Percentiles rank a stretch among this genome's conserved stretches.
phyloP scores from a whole-genome alignment of 306 rosid species.

The Lathyrus oleraceus region DNA sequence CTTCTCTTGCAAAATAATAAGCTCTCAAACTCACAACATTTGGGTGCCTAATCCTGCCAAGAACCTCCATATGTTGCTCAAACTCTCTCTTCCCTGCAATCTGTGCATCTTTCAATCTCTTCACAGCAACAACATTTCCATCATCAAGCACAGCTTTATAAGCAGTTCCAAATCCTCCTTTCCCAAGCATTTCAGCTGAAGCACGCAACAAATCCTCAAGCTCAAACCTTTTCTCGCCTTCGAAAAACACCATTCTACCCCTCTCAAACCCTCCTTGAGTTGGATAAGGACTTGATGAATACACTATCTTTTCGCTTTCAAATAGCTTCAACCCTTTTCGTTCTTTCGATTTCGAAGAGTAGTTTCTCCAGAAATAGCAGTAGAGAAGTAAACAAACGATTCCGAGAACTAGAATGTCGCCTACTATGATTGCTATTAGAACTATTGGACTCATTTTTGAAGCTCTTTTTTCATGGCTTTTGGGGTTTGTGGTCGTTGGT shows the following conservation, averaged over 20 bases:
- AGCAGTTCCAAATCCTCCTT: constrained; percentile 98
- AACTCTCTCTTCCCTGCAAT: constrained; percentile 76
- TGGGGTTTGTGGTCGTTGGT: constrained; percentile 1
- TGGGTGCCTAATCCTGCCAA: constrained; percentile 67
- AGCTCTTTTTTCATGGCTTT: constrained; percentile 26
- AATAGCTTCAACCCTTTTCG: constrained; percentile 58
- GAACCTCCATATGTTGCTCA: constrained; percentile 89
- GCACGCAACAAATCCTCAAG: constrained; percentile 91
- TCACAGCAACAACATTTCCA: constrained; percentile 89
- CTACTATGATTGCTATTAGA: constrained; percentile 65
- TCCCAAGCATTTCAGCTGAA: constrained; percentile 97
- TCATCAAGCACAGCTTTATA: constrained; percentile 92
- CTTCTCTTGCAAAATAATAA: constrained; percentile 83
- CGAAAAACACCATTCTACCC: constrained; percentile 91
- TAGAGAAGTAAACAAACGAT: constrained; percentile 62
- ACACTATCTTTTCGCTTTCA: constrained; percentile 82
- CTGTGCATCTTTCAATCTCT: constrained; percentile 87
- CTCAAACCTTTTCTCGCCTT: constrained; percentile 79
- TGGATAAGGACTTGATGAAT: constrained; percentile 86
- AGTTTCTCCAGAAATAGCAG: constrained; percentile 74
- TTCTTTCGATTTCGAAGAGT: constrained; percentile 44
- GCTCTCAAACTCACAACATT: constrained; percentile 80
- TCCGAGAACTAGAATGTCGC: constrained; percentile 63
- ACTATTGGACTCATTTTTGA: constrained; percentile 58
- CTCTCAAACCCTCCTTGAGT: constrained; percentile 64